Conservation (phyloP, 306 rosid species). For the Fagus sylvatica region DNA sequence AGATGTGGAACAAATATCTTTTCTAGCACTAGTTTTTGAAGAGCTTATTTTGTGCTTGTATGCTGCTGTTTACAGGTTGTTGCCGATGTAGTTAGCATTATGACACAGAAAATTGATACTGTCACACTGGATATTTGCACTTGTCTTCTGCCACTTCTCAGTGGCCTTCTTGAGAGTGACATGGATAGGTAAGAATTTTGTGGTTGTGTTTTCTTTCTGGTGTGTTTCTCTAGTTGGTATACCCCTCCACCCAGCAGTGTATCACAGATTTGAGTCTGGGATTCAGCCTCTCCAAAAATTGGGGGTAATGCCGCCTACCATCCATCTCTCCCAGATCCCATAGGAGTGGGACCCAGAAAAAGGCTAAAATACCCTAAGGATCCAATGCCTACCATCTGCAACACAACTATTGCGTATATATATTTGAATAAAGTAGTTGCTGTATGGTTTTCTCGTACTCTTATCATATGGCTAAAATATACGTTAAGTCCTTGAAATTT, state of each 20-base stretch:
- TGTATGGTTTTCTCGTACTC: neutral
- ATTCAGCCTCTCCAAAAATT: too few relatives aligned
- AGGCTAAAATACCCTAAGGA: too few relatives aligned
- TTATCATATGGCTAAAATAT: neutral
- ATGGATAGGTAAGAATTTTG: constrained; percentile 62
- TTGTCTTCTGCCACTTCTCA: constrained; percentile 70
- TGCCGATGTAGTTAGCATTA: constrained; percentile 87
- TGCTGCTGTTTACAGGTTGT: constrained; percentile 65
- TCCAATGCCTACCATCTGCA: too few relatives aligned
- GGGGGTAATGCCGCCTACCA: too few relatives aligned
- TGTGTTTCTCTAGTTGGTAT: neutral
- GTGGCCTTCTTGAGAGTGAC: constrained; percentile 78
- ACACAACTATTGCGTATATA: neutral
- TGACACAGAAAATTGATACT: constrained; percentile 68
- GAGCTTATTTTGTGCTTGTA: constrained; percentile 9
- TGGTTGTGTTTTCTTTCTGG: neutral
- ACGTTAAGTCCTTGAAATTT: too few relatives aligned
- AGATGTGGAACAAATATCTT: neutral
- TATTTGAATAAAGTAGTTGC: neutral
- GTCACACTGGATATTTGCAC: constrained; percentile 86
- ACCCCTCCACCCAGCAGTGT: neutral
- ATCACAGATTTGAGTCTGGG: too few relatives aligned
- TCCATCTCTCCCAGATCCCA: too few relatives aligned
- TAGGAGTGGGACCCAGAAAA: too few relatives aligned
- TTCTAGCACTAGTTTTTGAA: constrained; percentile 10